Percentiles rank a stretch among this genome's conserved stretches.
Conservation (phyloP, 257 asterid species). For the Ballota nigra region DNA sequence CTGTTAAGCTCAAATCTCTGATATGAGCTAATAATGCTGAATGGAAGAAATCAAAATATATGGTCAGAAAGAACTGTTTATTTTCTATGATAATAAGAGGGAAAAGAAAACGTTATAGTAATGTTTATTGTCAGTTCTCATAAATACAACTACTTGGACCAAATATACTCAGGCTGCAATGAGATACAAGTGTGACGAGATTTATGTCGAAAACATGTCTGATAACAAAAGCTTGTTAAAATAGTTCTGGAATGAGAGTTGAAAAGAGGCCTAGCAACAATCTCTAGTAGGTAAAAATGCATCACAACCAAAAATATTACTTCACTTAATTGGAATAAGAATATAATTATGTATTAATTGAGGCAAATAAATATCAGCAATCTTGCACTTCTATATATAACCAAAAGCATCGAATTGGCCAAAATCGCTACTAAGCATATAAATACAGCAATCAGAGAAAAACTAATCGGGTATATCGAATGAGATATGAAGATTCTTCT, state of each 20-base stretch:
- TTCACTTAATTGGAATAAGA: constrained; percentile 3
- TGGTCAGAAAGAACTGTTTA: constrained; percentile 17
- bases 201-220: constrained; percentile 2
- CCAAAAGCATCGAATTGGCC: constrained; percentile 6
- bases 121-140: background rate
- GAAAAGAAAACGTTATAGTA: background rate
- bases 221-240: background rate
- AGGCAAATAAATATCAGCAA: constrained; percentile 7
- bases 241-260: background rate
- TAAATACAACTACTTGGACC: constrained; percentile 14
- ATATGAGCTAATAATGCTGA: constrained; percentile 79
- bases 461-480: background rate
- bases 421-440: background rate
- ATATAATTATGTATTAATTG: background rate
- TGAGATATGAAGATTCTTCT: constrained; percentile 14
- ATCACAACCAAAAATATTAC: background rate
- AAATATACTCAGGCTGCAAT: background rate
- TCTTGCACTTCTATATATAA: constrained; percentile 14
- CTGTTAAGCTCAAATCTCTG: constrained; percentile 58
- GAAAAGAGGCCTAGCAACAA: constrained; percentile 10
- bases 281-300: background rate
- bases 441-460: constrained; percentile 15
- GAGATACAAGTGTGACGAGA: constrained; percentile 1
- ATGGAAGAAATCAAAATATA: constrained; percentile 28
- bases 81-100: constrained; percentile 4